Evolutionary conservation across 108 stramenopile species (phyloP).

Genomic region (Poteriospumella lacustris): DNA sequence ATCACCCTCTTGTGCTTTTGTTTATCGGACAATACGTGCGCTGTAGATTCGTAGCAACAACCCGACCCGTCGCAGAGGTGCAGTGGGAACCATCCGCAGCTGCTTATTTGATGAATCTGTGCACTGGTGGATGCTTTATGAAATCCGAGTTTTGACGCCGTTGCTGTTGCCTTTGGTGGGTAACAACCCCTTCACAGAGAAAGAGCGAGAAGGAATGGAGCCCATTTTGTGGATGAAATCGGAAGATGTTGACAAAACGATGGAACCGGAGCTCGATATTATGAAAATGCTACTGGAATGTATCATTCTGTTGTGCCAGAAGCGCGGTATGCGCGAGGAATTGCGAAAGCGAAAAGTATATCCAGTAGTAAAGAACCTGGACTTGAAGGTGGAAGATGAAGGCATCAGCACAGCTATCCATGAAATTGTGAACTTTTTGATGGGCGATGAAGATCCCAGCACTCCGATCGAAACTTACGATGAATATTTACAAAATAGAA

Average conservation of each 20-base stretch:
- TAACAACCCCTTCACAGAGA: slow-evolving; percentile 10
- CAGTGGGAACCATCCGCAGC: too few relatives aligned
- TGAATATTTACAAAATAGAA: too few relatives aligned
- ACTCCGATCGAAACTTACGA: too few relatives aligned
- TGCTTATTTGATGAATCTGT: background rate
- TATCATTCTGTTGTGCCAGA: background rate
- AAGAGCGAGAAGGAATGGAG: background rate
- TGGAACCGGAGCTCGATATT: background rate
- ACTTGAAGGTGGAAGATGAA: background rate
- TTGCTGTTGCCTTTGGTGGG: background rate
- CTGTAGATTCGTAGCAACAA: too few relatives aligned
- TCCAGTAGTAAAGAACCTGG: background rate
- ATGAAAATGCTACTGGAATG: slow-evolving; percentile 10
- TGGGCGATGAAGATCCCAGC: slow-evolving; percentile 23
- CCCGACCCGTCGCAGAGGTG: too few relatives aligned
- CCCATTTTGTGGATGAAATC: background rate
- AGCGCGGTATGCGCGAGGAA: background rate
- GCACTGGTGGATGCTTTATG: background rate
- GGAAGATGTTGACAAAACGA: background rate
- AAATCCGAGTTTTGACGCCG: background rate
- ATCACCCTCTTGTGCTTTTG: too few relatives aligned
- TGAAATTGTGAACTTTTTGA: slow-evolving; percentile 21
- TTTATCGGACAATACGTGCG: too few relatives aligned
- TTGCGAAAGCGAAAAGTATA: slow-evolving; percentile 17
- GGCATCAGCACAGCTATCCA: background rate